Percentiles rank a stretch among this genome's conserved stretches.
These are phyloP conservation scores for Leptographium radiaticola DNA, from an alignment of 2,329 filamentous ascomycete species.

Conservation along the genomic window DNA sequence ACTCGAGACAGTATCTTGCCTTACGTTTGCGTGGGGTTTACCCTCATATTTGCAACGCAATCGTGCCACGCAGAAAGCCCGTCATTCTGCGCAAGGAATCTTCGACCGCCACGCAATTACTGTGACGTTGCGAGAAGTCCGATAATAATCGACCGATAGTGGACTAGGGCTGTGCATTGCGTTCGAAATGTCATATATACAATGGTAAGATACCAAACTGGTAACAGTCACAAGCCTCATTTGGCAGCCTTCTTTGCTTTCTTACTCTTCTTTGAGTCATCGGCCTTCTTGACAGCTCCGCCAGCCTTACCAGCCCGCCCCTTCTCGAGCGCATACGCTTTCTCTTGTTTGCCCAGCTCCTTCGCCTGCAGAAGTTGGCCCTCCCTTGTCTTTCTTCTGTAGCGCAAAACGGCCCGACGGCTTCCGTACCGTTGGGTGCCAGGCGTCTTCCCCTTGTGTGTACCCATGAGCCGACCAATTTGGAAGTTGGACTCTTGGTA, in stretches of 20 bases:
- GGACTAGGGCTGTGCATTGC: no score
- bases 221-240: not conserved
- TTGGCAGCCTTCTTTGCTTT: slow-evolving; percentile 12
- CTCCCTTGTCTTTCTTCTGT: slow-evolving; percentile 8
- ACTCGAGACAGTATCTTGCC: no score
- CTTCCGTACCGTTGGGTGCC: slow-evolving; percentile 31
- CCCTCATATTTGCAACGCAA: no score
- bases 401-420: slow-evolving; percentile 34
- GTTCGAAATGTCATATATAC: no score
- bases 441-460: slow-evolving; percentile 35
- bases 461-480: slow-evolving; percentile 38
- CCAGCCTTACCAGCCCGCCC: not conserved
- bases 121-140: no score
- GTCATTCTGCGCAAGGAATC: no score
- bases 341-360: slow-evolving; percentile 14
- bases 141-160: no score
- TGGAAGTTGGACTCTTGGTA: slow-evolving; percentile 49
- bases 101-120: no score
- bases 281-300: not conserved
- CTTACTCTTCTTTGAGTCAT: not conserved
- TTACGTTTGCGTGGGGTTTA: no score
- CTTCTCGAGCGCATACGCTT: slow-evolving; percentile 9
- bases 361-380: slow-evolving; percentile 4
- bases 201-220: not conserved
- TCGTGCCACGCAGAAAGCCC: no score